These are phyloP conservation scores for Inosperma sp. DNA, from an alignment of 768 basidiomycete species.

Conservation along the genomic window DNA sequence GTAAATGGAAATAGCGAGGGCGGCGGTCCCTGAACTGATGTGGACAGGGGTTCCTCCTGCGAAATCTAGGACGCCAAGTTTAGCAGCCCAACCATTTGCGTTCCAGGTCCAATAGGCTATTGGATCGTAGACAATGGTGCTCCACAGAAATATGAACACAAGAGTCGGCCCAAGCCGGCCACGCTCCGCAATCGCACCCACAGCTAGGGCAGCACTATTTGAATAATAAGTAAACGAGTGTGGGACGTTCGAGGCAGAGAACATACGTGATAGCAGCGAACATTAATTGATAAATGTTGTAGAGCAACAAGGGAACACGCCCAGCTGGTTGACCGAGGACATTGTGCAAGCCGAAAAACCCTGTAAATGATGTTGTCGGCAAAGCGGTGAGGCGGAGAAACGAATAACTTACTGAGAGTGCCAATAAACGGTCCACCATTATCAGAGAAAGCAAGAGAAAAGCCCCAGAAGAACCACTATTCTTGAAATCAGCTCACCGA, in stretches of 20 bases:
- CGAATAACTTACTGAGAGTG: slow-evolving; percentile 52
- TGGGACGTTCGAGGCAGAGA: not conserved
- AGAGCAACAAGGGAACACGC: slow-evolving; percentile 59
- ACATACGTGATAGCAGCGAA: slow-evolving; percentile 81
- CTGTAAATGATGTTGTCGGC: not conserved
- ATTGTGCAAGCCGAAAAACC: not conserved
- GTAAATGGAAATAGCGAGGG: slow-evolving; percentile 84
- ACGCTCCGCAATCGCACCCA: slow-evolving; percentile 89
- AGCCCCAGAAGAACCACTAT: not conserved
- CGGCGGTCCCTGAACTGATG: slow-evolving; percentile 86
- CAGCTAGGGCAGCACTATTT: slow-evolving; percentile 71
- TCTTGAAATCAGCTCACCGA: slow-evolving; percentile 7
- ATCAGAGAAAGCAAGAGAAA: not conserved
- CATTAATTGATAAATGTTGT: slow-evolving; percentile 81
- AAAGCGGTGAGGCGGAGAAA: slow-evolving; percentile 29
- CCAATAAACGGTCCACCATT: not conserved
- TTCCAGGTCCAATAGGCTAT: slow-evolving; percentile 97
- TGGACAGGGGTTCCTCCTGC: slow-evolving; percentile 95
- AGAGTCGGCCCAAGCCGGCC: slow-evolving; percentile 77
- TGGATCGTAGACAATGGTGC: slow-evolving; percentile 83
- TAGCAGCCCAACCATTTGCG: slow-evolving; percentile 60
- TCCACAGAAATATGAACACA: slow-evolving; percentile 86
- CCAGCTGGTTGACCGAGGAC: not conserved
- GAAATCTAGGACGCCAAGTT: slow-evolving; percentile 80
- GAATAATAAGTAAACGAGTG: slow-evolving; percentile 22